Conservation (phyloP, 2,329 filamentous ascomycete genomes). For the Penicillium concentricum region DNA sequence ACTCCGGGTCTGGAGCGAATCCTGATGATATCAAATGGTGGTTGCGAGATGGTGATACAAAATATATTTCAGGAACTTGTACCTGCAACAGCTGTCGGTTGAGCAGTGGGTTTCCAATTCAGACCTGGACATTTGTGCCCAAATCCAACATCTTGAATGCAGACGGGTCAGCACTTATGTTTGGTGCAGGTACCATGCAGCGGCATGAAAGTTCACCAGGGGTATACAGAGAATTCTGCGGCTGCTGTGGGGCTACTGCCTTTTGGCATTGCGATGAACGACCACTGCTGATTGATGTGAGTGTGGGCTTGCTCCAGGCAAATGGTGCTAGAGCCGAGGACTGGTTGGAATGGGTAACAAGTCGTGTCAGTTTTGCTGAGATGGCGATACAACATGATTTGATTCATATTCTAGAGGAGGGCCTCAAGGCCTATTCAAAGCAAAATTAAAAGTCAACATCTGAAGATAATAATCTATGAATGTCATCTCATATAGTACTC, state of each 20-base stretch:
- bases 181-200: conserved; percentile 48
- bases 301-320: conserved; percentile 57
- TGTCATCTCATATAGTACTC: background rate
- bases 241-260: conserved; percentile 60
- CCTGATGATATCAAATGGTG: conserved; percentile 58
- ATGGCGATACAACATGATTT: conserved; percentile 45
- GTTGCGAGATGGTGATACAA: conserved; percentile 49
- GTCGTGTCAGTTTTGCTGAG: conserved; percentile 60
- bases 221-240: conserved; percentile 62
- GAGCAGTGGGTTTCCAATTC: conserved; percentile 61
- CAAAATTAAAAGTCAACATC: background rate
- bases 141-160: conserved; percentile 55
- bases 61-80: conserved; percentile 61
- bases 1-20: conserved; percentile 44
- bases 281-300: conserved; percentile 61
- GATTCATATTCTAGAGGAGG: conserved; percentile 27
- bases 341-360: conserved; percentile 64
- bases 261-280: conserved; percentile 61
- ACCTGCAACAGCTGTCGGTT: conserved; percentile 63
- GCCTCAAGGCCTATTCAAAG: conserved; percentile 10
- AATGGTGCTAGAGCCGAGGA: conserved; percentile 54
- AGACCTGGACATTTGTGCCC: conserved; percentile 66
- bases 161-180: conserved; percentile 33
- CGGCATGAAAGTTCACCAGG: conserved; percentile 55
- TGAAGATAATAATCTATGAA: background rate